These are phyloP conservation scores for Rhodotorula sp. DNA, from an alignment of 1,284 basidiomycete genomes.

Conservation along the genomic window DNA sequence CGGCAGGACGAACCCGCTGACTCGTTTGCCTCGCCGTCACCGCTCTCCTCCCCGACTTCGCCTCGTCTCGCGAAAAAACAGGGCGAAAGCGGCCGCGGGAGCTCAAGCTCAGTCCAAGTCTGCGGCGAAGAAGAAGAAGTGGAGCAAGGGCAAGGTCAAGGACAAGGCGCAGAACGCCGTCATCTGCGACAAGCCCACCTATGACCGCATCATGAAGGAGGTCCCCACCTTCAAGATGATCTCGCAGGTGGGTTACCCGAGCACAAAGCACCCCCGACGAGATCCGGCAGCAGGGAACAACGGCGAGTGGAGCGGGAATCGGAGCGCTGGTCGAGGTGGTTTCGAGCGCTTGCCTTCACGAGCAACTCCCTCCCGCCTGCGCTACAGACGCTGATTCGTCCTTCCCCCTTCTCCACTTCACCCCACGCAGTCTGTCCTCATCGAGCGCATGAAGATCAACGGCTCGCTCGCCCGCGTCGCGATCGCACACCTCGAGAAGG, in stretches of 20 bases:
- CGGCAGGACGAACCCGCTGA: no score
- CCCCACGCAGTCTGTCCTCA: slow-evolving; percentile 63
- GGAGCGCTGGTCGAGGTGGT: background rate
- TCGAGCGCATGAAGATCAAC: slow-evolving; percentile 95
- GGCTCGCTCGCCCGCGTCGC: slow-evolving; percentile 91
- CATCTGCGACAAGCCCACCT: slow-evolving; percentile 75
- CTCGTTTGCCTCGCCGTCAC: no score
- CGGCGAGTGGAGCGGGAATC: no score
- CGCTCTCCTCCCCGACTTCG: background rate
- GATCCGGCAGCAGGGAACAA: no score
- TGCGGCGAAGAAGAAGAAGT: slow-evolving; percentile 45
- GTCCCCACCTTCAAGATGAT: slow-evolving; percentile 99
- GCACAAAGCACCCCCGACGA: no score
- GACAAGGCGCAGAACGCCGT: slow-evolving; percentile 69
- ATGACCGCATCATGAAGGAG: slow-evolving; percentile 83
- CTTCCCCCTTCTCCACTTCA: background rate
- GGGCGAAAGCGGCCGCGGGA: slow-evolving; percentile 31
- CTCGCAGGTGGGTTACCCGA: slow-evolving; percentile 60
- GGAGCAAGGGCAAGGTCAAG: slow-evolving; percentile 43
- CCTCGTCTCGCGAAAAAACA: background rate
- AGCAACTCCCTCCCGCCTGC: background rate
- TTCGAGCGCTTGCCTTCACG: slow-evolving; percentile 10
- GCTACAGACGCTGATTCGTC: background rate
- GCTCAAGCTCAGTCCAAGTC: slow-evolving; percentile 28
- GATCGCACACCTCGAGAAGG: slow-evolving; percentile 90